Evolutionary conservation across 768 basidiomycete genomes (phyloP), one percentile per base, ranked within the genome.

Genomic region (Serendipita vermifera): DNA sequence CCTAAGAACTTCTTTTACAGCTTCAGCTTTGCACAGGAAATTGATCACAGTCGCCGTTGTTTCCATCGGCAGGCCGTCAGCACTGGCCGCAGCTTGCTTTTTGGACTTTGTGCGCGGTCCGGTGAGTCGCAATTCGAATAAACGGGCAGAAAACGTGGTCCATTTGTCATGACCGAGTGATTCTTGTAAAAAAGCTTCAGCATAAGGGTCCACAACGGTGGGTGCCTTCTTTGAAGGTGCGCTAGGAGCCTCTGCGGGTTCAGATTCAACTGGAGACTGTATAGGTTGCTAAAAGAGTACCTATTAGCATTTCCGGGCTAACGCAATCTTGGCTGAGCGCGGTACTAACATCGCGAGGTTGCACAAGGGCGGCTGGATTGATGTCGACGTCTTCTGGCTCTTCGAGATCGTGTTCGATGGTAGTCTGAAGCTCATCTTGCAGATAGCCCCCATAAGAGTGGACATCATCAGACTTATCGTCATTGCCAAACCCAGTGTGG

Each of bases 11-110:
- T 75, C 72, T 58, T 76, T 76, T 60, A 76, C 75, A n/a, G 76
- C 70, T 61, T 76, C 75, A 38, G 76, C 75, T 64, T 76, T 76
- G 66, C 77, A 70, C 55, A 76, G 74, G 62, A 76, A 77, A 58
- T 77, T 75, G 43, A 77, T 70, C 59, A 38, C 64, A 35, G 27
- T 70, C 64, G 43, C 67, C 66, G 58, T 59, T 62, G 17, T 62
- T 5, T 33, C 57, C 57, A 63, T 66, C 68, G 43, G n/a, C 29
- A 27, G 46, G 7, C 46, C 46, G 17, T 51, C 46, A n/a, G 33
- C 3, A 17, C 31, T 22, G 15, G 33, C 38, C 32, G 54, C 15
- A 5, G 46, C 17, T n/a, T 39, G 66, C 58, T 57, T 38, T 61
- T 70, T 70, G 46, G 69, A 64, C 61, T 70, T 74, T 59, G 69